phyloP scores from a whole-genome alignment of 345 rosid species.

The Sapria himalayana region DNA sequence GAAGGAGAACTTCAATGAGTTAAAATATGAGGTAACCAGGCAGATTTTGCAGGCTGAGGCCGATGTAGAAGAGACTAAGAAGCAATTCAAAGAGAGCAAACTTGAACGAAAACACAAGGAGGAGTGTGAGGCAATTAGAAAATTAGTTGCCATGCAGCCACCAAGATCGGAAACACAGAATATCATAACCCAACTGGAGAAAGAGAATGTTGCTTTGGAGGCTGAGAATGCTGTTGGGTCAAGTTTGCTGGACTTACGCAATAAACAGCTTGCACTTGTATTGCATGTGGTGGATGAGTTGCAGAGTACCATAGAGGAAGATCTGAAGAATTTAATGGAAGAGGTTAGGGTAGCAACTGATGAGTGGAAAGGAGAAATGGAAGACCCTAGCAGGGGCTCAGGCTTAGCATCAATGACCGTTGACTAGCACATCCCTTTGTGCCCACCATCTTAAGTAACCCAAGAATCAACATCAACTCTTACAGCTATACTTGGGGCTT shows the following conservation, averaged over 20 bases:
- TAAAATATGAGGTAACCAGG: conserved; percentile 57
- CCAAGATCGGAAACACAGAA: conserved; percentile 75
- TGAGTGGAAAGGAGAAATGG: conserved; percentile 48
- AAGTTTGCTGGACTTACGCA: conserved; percentile 79
- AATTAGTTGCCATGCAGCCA: conserved; percentile 60
- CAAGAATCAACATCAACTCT: too few relatives aligned
- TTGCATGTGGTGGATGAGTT: conserved; percentile 96
- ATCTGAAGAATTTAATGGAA: conserved; percentile 67
- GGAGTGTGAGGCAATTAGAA: conserved; percentile 81
- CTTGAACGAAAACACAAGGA: conserved; percentile 91
- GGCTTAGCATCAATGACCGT: conserved; percentile 47
- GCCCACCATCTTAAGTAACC: too few relatives aligned
- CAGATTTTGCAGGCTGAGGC: conserved; percentile 47
- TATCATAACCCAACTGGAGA: conserved; percentile 47
- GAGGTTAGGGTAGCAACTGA: conserved; percentile 62
- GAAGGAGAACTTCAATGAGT: conserved; percentile 67
- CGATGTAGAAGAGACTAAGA: conserved; percentile 71
- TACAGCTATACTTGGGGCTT: too few relatives aligned
- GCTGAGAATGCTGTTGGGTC: conserved; percentile 67
- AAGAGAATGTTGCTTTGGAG: conserved; percentile 61
- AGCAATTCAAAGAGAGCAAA: conserved; percentile 78
- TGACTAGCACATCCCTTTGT: conserved; percentile 32
- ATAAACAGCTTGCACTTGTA: conserved; percentile 71
- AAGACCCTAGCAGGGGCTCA: conserved; percentile 28
- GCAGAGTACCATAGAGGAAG: conserved; percentile 77